Percentiles rank a stretch among this genome's conserved stretches.
These are phyloP conservation scores for Coemansia furcata DNA, from an alignment of 192 early-diverging fungal species.

Conservation along the genomic window DNA sequence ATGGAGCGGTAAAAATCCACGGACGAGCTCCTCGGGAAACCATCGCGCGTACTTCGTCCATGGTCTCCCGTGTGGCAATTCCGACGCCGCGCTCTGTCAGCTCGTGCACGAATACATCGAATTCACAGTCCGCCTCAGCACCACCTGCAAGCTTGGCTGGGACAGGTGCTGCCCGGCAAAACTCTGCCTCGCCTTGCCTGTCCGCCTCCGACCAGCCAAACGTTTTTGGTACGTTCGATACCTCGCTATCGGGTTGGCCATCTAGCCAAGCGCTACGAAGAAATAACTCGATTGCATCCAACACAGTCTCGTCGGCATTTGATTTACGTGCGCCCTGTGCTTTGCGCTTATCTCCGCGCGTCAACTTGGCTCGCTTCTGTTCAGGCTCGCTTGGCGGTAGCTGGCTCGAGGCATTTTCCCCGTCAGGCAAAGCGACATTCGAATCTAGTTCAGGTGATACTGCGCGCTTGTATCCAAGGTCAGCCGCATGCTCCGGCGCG, in stretches of 20 bases:
- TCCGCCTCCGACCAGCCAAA: constrained; percentile 43
- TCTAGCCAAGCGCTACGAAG: constrained; percentile 23
- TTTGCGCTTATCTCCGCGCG: constrained; percentile 10
- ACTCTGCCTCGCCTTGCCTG: constrained; percentile 21
- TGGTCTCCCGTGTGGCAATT: constrained; percentile 38
- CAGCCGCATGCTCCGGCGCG: not conserved
- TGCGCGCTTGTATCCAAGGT: constrained; percentile 1
- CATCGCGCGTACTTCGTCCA: constrained; percentile 25
- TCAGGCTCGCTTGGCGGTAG: constrained; percentile 1
- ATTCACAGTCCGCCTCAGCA: constrained; percentile 24
- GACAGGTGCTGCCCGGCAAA: constrained; percentile 30
- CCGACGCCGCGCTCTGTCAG: constrained; percentile 41
- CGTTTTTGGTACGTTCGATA: constrained; percentile 3
- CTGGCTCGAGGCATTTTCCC: not conserved
- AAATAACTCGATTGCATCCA: constrained; percentile 32
- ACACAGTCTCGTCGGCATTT: constrained; percentile 33
- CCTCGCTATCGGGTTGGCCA: not conserved
- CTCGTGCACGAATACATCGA: constrained; percentile 42
- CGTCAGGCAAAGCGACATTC: not conserved
- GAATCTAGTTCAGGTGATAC: not conserved
- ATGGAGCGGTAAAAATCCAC: constrained; percentile 40
- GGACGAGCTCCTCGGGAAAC: constrained; percentile 24
- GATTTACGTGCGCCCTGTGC: constrained; percentile 20
- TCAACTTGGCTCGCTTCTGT: constrained; percentile 29
- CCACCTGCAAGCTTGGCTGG: constrained; percentile 41